A percentile compares a stretch with the other conserved stretches of the same genome.
Conservation (phyloP, 257 asterid species). For the Solanum infundibuliforme region DNA sequence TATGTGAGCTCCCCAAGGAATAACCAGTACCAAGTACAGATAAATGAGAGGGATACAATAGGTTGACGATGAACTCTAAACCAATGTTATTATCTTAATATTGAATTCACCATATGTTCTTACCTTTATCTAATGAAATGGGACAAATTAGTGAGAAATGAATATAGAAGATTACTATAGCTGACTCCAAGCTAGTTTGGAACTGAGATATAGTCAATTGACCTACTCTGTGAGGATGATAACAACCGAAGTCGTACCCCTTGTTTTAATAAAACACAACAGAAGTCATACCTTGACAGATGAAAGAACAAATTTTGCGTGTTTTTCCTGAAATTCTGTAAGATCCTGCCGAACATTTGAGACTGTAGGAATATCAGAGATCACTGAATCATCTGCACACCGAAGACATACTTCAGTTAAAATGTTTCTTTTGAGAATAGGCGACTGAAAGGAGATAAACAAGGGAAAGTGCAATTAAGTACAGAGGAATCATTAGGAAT, state of each 20-base stretch:
- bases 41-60: neutral
- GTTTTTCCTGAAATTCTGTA: slow-evolving; percentile 89
- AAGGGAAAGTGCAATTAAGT: neutral
- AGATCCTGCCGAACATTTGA: slow-evolving; percentile 95
- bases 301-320: slow-evolving; percentile 80
- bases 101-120: neutral
- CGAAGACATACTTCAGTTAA: neutral
- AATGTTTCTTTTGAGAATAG: neutral
- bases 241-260: slow-evolving; percentile 25
- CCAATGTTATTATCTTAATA: neutral
- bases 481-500: neutral
- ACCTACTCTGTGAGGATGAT: neutral
- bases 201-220: neutral
- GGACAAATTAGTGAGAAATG: neutral
- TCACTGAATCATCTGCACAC: slow-evolving; percentile 67
- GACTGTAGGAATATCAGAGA: slow-evolving; percentile 68
- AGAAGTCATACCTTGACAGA: slow-evolving; percentile 64
- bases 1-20: neutral
- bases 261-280: neutral
- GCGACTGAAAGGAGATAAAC: neutral
- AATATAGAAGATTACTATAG: neutral
- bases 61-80: neutral
- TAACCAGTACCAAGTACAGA: neutral
- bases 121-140: neutral
- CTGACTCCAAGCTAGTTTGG: neutral